Percentiles rank a stretch among this genome's conserved stretches.
Evolutionary conservation across 805 yeast genomes (phyloP).

Genomic region (Hagleromyces aurorensis): DNA sequence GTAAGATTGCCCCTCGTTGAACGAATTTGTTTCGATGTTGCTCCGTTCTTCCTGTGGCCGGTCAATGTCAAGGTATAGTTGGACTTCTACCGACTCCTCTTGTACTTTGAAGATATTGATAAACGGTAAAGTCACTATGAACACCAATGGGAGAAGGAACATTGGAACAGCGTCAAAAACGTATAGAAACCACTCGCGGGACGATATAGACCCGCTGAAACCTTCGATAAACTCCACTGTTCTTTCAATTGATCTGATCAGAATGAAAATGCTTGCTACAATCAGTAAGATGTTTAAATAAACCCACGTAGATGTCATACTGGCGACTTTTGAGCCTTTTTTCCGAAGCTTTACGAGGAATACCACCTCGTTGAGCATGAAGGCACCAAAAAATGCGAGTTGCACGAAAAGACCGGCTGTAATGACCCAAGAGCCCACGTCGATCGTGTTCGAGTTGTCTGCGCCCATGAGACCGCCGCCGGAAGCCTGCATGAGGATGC

Average conservation of each 20-base stretch:
- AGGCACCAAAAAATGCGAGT: conserved; percentile 26
- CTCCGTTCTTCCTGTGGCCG: no score
- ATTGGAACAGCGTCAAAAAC: conserved; percentile 28
- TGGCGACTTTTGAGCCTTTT: conserved; percentile 1
- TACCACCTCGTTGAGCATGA: conserved; percentile 16
- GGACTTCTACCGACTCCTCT: conserved; percentile 11
- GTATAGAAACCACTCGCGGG: conserved; percentile 25
- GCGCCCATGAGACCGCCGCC: conserved; percentile 30
- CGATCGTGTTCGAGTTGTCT: neutral
- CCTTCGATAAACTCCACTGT: conserved; percentile 30
- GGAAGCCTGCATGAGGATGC: conserved; percentile 26
- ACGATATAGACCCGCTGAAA: conserved; percentile 19
- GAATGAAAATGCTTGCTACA: conserved; percentile 14
- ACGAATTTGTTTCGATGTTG: no score
- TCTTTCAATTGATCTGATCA: conserved; percentile 31
- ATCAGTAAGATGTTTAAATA: conserved; percentile 10
- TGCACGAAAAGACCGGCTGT: conserved; percentile 30
- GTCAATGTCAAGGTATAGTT: neutral
- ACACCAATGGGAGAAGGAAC: conserved; percentile 12
- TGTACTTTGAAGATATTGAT: conserved; percentile 13
- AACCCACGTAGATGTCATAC: conserved; percentile 11
- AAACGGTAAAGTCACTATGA: conserved; percentile 7
- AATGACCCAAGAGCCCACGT: conserved; percentile 21
- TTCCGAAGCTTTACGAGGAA: conserved; percentile 10
- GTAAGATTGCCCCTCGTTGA: no score